Conservation (phyloP, 257 asterid genomes). For the Plantago major region DNA sequence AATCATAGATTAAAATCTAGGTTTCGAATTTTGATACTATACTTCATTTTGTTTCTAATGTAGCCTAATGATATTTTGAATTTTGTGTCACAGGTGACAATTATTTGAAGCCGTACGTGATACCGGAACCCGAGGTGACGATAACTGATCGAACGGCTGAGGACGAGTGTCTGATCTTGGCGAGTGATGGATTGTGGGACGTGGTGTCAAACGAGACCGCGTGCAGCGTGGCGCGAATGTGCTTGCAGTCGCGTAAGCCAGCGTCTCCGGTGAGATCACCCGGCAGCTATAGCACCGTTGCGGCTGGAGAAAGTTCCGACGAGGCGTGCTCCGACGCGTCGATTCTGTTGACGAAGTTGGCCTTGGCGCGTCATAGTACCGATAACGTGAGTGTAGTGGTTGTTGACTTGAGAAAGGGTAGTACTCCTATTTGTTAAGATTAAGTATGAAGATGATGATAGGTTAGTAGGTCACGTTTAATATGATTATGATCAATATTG, state of each 20-base stretch:
- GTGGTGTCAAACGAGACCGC: slow-evolving; percentile 91
- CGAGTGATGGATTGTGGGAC: slow-evolving; percentile 94
- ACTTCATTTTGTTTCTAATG: no score
- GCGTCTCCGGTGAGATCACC: slow-evolving; percentile 52
- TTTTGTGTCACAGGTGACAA: slow-evolving; percentile 51
- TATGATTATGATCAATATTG: no score
- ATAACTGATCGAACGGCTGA: slow-evolving; percentile 48
- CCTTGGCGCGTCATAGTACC: slow-evolving; percentile 77
- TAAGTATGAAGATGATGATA: neutral
- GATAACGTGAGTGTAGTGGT: slow-evolving; percentile 90
- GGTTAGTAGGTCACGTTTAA: no score
- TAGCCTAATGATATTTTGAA: no score
- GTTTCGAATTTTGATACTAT: no score
- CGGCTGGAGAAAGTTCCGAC: slow-evolving; percentile 62
- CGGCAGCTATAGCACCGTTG: slow-evolving; percentile 35
- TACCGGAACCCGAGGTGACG: slow-evolving; percentile 85
- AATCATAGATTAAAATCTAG: no score
- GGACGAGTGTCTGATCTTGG: slow-evolving; percentile 79
- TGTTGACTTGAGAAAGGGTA: slow-evolving; percentile 63
- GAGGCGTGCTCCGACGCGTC: slow-evolving; percentile 92
- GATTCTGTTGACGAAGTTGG: slow-evolving; percentile 78
- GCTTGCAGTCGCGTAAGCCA: slow-evolving; percentile 50
- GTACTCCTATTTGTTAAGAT: no score
- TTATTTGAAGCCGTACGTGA: slow-evolving; percentile 84
- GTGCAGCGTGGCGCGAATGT: slow-evolving; percentile 89